Evolutionary conservation across 345 rosid species (phyloP).

Genomic region (Theobroma cacao): DNA sequence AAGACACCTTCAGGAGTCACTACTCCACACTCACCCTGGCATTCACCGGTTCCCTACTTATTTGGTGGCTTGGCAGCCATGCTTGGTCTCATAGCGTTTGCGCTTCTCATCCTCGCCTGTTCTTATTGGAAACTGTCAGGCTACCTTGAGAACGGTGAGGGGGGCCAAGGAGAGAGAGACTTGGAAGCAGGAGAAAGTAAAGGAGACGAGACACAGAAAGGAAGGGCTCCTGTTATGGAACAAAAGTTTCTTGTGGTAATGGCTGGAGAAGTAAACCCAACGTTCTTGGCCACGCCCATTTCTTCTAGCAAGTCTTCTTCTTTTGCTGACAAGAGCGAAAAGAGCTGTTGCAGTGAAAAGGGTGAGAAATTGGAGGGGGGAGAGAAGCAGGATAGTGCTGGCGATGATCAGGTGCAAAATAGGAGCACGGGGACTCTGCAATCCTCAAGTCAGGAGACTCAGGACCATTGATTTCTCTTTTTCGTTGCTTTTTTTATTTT

Average conservation of each 20-base stretch:
- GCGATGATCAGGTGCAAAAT: conserved; percentile 18
- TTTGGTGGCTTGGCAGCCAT: conserved; percentile 95
- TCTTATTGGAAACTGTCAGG: conserved; percentile 93
- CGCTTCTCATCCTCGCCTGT: conserved; percentile 85
- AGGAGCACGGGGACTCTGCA: conserved; percentile 13
- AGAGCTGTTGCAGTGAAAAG: conserved; percentile 38
- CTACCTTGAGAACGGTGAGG: conserved; percentile 44
- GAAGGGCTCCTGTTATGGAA: conserved; percentile 32
- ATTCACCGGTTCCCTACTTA: conserved; percentile 90
- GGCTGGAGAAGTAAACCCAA: conserved; percentile 80
- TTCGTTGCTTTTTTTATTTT: not conserved
- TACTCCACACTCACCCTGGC: conserved; percentile 69
- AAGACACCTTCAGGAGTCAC: conserved; percentile 14
- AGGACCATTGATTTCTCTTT: not conserved
- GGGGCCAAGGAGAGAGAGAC: conserved; percentile 43
- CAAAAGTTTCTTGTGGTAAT: conserved; percentile 84
- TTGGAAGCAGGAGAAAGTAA: conserved; percentile 58
- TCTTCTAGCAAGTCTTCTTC: conserved; percentile 38
- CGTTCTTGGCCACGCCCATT: conserved; percentile 71
- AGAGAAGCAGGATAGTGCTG: conserved; percentile 17
- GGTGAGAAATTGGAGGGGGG: conserved; percentile 27
- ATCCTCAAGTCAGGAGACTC: conserved; percentile 3
- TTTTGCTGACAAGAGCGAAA: conserved; percentile 38
- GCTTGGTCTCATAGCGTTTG: conserved; percentile 89
- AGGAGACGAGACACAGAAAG: conserved; percentile 21